phyloP scores from a whole-genome alignment of 2,329 filamentous ascomycete genomes.

The Alternaria sp. region DNA sequence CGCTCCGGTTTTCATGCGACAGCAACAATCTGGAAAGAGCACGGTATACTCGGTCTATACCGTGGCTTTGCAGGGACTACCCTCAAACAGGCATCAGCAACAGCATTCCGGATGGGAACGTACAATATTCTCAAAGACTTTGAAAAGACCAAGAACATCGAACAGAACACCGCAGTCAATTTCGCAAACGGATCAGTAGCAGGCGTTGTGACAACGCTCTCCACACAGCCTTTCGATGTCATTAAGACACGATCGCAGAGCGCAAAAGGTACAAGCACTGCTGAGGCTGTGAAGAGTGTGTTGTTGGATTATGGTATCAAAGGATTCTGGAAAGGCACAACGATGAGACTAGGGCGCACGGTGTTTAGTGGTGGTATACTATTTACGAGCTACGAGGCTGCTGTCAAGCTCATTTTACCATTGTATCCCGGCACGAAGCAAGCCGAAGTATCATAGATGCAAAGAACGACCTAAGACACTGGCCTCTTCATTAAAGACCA shows the following conservation, averaged over 20 bases:
- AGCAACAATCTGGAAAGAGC: conserved; percentile 58
- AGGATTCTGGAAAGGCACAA: conserved; percentile 73
- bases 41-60: conserved; percentile 66
- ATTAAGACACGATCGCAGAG: conserved; percentile 71
- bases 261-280: conserved; percentile 65
- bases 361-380: conserved; percentile 73
- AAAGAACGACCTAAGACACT: conserved; percentile 4
- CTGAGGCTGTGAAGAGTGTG: conserved; percentile 65
- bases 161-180: conserved; percentile 62
- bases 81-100: conserved; percentile 69
- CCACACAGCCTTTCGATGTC: conserved; percentile 69
- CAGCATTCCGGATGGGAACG: conserved; percentile 68
- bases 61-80: conserved; percentile 68
- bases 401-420: conserved; percentile 60
- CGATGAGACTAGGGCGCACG: conserved; percentile 71
- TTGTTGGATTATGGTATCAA: conserved; percentile 65
- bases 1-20: conserved; percentile 62
- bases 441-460: conserved; percentile 31
- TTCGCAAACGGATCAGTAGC: conserved; percentile 71
- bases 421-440: conserved; percentile 37
- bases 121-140: conserved; percentile 72
- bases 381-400: conserved; percentile 70
- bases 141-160: conserved; percentile 58
- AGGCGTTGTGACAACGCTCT: conserved; percentile 67
- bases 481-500: neutral